Evolutionary conservation across 2,329 filamentous ascomycete genomes (phyloP).

Genomic region (Mycosphaerella sp.): DNA sequence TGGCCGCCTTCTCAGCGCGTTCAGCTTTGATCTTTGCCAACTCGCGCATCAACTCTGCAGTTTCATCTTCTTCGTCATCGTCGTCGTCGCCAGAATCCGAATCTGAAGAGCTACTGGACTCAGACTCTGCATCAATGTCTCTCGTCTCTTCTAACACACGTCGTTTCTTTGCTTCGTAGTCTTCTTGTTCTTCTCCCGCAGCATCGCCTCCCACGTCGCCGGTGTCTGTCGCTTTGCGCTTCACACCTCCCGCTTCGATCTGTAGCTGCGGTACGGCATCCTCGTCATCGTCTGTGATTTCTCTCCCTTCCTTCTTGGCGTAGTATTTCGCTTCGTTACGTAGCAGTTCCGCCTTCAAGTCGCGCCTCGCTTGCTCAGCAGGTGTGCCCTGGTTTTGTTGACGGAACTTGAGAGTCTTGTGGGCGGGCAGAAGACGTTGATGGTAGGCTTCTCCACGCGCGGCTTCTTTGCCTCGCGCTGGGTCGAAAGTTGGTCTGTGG

Average conservation of each 20-base stretch:
- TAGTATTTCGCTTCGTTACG: conserved; percentile 83
- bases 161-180: conserved; percentile 73
- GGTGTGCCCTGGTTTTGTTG: conserved; percentile 86
- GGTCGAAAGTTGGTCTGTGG: conserved; percentile 91
- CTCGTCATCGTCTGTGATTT: conserved; percentile 36
- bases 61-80: conserved; percentile 69
- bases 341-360: conserved; percentile 84
- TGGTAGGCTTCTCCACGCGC: conserved; percentile 91
- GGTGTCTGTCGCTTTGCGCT: conserved; percentile 51
- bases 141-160: conserved; percentile 81
- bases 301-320: conserved; percentile 69
- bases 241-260: conserved; percentile 48
- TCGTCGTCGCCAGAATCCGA: conserved; percentile 53
- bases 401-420: conserved; percentile 86
- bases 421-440: conserved; percentile 86
- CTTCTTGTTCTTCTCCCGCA: conserved; percentile 48
- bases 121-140: conserved; percentile 78
- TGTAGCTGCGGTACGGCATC: conserved; percentile 31
- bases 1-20: conserved; percentile 71
- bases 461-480: conserved; percentile 90
- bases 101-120: conserved; percentile 36
- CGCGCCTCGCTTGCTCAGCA: conserved; percentile 62
- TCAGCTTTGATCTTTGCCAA: conserved; percentile 90
- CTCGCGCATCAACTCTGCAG: conserved; percentile 84
- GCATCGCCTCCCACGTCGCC: conserved; percentile 31